Conservation (phyloP, 306 rosid species). For the Quercus robur region DNA sequence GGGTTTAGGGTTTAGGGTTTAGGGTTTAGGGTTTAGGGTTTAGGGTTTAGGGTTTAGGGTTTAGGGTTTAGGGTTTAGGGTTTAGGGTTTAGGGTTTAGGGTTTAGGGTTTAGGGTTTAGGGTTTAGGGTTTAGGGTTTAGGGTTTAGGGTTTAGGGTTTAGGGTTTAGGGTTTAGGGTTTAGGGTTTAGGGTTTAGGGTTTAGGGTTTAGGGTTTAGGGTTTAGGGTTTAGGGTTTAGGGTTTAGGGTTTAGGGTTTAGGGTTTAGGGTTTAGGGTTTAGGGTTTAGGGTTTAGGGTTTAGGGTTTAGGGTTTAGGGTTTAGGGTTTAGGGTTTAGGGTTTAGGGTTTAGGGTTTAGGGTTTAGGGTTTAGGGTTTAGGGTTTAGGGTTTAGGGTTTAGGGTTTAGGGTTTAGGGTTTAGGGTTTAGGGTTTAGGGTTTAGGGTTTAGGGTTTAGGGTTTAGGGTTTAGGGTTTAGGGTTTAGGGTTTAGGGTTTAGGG, state of each 20-base stretch:
- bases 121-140: slow-evolving; percentile 16
- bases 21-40: too few species aligned
- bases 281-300: neutral
- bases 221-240: neutral
- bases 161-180: neutral
- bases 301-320: neutral
- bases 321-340: neutral
- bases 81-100: neutral
- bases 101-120: slow-evolving; percentile 17
- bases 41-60: too few species aligned
- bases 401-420: neutral
- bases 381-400: neutral
- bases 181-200: neutral
- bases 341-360: neutral
- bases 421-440: neutral
- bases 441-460: neutral
- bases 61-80: too few species aligned
- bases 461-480: neutral
- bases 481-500: too few species aligned
- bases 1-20: too few species aligned
- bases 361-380: neutral
- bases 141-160: neutral
- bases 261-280: neutral
- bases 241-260: neutral
- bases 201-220: neutral